These are phyloP conservation scores for Hypoxylon cercidicola DNA, from an alignment of 495 filamentous ascomycete genomes.

Conservation along the genomic window DNA sequence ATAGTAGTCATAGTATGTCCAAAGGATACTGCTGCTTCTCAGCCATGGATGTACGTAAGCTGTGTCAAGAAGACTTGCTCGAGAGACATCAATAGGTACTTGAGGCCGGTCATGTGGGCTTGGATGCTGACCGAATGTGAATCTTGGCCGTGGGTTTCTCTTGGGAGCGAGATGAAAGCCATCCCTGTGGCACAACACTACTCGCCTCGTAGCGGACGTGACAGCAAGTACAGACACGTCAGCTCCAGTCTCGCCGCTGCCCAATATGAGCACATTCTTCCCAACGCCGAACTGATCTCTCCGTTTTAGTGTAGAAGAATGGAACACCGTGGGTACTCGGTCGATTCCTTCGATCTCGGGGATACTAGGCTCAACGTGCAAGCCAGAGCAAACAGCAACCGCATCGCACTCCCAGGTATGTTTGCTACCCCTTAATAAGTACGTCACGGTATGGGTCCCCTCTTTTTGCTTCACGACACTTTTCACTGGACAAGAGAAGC, in stretches of 20 bases:
- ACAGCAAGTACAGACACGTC: slow-evolving; percentile 53
- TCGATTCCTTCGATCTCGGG: slow-evolving; percentile 50
- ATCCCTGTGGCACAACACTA: slow-evolving; percentile 53
- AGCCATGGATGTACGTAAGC: slow-evolving; percentile 59
- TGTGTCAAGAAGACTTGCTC: slow-evolving; percentile 59
- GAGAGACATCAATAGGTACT: slow-evolving; percentile 54
- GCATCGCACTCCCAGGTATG: slow-evolving; percentile 48
- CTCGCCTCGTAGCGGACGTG: slow-evolving; percentile 49
- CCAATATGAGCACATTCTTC: slow-evolving; percentile 51
- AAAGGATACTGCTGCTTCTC: slow-evolving; percentile 33
- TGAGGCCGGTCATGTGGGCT: slow-evolving; percentile 44
- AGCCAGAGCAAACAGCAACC: slow-evolving; percentile 51
- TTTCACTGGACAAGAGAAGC: slow-evolving; percentile 44
- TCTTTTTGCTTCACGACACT: slow-evolving; percentile 24
- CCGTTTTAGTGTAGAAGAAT: slow-evolving; percentile 52
- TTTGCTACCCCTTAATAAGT: slow-evolving; percentile 21
- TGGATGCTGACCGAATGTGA: slow-evolving; percentile 24
- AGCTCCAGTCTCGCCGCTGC: slow-evolving; percentile 52
- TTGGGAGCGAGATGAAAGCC: slow-evolving; percentile 52
- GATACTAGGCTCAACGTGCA: slow-evolving; percentile 51
- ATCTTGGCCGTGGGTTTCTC: slow-evolving; percentile 39
- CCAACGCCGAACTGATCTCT: slow-evolving; percentile 47
- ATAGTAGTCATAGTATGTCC: slow-evolving; percentile 41
- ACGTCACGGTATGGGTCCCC: slow-evolving; percentile 39
- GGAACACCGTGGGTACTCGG: slow-evolving; percentile 46